Base-by-base conservation (phyloP, 2,329 filamentous ascomycete genomes). In the Aurifilum marmelostoma region DNA sequence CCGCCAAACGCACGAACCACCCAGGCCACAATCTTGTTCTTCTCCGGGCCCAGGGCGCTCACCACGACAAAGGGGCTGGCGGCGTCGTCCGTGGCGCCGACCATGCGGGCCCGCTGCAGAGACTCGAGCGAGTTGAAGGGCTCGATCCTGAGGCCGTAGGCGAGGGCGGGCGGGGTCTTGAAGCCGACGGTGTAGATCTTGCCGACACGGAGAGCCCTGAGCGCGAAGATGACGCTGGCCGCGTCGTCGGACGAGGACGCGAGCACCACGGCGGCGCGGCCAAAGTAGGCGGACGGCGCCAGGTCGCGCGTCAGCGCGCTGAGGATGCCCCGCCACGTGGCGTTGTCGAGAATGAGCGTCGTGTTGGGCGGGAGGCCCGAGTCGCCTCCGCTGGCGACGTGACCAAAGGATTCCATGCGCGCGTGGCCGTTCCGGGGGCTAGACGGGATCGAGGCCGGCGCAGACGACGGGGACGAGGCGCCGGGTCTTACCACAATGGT, bases 141-240 rank as follows among this genome's bases (percentile, higher is more conserved):
- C 75, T 96, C 92, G 67, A 96, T 88, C 0, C 88, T 87, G 41
- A 93, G 85, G 52, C 89, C 89, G 2, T 83, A 83, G 4, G 89
- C 87, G n/a, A 94, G 82, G 0, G 87, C 74, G 74, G 85, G 76
- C 72, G 88, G 79, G 71, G 87, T 89, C 75, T 88, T 89, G 81
- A 97, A 96, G 1, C 93, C 93, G 59, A 95, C 92, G 0, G 92
- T 95, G 78, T 94, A 94, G 52, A 97, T 91, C 68, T 92, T 91
- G 47, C 90, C 89, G 65, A 95, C 89, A 66, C 88, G 89, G 37
- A 97, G 85, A 52, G 90, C 92, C 73, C 89, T 89, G 69, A 97
- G 82, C 0, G 93, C 93, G 75, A 92, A 97, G 71, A 97, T 90
- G 1, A 90, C 88, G 0, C 92, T 90, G 1, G 92, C 91, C 5